Evolutionary conservation across 2,329 filamentous ascomycete species (phyloP), one percentile per base, ranked within the genome.

Genomic region (Exophiala sideris): DNA sequence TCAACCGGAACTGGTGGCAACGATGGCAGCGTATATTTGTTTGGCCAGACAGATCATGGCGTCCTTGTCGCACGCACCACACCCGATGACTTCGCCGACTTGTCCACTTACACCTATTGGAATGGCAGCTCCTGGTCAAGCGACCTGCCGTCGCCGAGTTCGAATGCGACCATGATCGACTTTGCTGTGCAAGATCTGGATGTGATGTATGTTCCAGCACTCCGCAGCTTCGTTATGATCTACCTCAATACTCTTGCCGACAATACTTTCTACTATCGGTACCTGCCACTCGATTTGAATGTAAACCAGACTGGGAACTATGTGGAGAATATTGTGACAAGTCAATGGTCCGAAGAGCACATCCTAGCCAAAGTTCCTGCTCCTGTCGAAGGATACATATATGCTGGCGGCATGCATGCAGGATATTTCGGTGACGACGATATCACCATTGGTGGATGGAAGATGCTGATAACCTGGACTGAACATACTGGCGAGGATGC

Each of bases 261-360:
- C 59, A 68, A 65, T 49, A 67, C 64, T 8, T 67, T 69, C 55
- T 69, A 67, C 53, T 68, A 65, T 42, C 66, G 66, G 41, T 65
- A 66, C 52, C 59, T 69, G 21, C 59, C 59, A 11, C 59, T 54
- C 14, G 62, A 60, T 10, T 49, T 62, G n/a, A 59, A 61, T 24
- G 65, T 58, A n/a, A 56, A 64, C 35, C 44, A 51, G 6, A 49
- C 44, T 29, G 54, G 45, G 4, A 59, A 65, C 20, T 65, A 62
- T 44, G 65, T 61, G 3, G 65, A 68, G 20, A 54, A 63, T 12
- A 62, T 69, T 36, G 49, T 66, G 39, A 62, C 56, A 40, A 57
- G 64, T 45, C 40, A 54, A 20, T 69, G 67, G 67, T 67, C 64
- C 5, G 60, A 65, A 5, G 58, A 65, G 55, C 40, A 63, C 33